Evolutionary conservation across 148 eudicot genomes (phyloP), one percentile per base, ranked within the genome.

Genomic region (Rhododendron griersonianum): DNA sequence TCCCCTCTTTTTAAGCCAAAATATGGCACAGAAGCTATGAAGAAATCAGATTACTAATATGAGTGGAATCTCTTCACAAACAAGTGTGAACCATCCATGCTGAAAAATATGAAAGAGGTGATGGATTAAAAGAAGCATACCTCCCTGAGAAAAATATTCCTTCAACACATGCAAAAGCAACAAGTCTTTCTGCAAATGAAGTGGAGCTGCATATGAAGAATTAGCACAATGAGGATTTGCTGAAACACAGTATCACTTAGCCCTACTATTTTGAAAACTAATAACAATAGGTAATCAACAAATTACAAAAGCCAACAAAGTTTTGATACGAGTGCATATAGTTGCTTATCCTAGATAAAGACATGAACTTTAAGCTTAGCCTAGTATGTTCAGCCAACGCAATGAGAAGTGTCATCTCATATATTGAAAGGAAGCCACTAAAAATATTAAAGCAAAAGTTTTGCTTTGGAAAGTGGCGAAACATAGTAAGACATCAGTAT

Each of bases 101-200:
- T 25, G 44, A 21, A 83, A 15, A 84, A 39, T 86, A 48, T 11
- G 69, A 80, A 81, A 50, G 67, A 21, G 79, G 71, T 7, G 9
- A 35, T 71, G 14, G 61, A 19, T 35, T 45, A 53, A 86, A 23
- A 82, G 18, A 55, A 82, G 44, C 48, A 39, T 88, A 95, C 98
- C 96, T 95, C 81, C 98, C 98, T 30, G 96, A 95, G 87, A 95
- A 95, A 86, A 95, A 95, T 63, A 95, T 94, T 79, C 97, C 97
- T 89, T 95, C 98, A 37, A 95, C 85, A 84, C 98, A 95, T 84
- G 97, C 95, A 89, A 95, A 95, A 16, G 96, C 98, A 80, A 95
- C 92, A 81, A 95, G 91, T 84, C 98, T 91, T 89, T 94, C 98
- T 28, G 98, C 96, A 89, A 95, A 95, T 63, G 93, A 85, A 47